Evolutionary conservation across 2,329 filamentous ascomycete species (phyloP), one percentile per base, ranked within the genome.

Genomic region (Didymella glomerata): DNA sequence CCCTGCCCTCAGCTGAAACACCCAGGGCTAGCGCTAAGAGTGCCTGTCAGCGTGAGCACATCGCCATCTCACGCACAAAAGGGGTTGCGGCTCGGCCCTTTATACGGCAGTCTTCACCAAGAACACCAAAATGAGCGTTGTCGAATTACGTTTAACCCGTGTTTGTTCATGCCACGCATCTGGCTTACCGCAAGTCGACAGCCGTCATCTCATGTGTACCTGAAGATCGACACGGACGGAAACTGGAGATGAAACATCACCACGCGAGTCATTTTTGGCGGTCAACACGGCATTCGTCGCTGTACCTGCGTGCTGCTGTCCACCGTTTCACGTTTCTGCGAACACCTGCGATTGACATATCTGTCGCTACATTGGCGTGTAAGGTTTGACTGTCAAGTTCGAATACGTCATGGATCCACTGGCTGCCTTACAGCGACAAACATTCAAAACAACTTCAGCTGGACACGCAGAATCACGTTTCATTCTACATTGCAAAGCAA

Each of bases 51-150:
- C 56, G 5, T 13, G 18, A 46, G 50, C 50, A 47, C 56, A 59
- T 59, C 51, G 48, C 48, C 42, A 60, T 55, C 36, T 60, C 52
- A 34, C n/a, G 5, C 22, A 10, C 9, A 47, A 45, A 48, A 48
- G 34, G 55, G 48, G 44, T 30, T 18, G 27, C 57, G 57, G 57
- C 51, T 60, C 52, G 57, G 57, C 48, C 57, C 57, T 60, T 55
- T 48, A 10, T 9, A 40, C 41, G 46, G 32, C 41, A 42, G 20
- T 42, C 56, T 27, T 45, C 27, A 34, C 32, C 34, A 4, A 22
- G 25, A 32, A 30, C 11, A 24, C 9, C 22, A 44, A 25, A 25
- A 14, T 9, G 14, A 27, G 41, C 41, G 41, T n/a, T n/a, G 41
- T 20, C 13, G 22, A 44, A 8, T n/a, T n/a, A 3, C 22, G 3